Conservation (phyloP, 1,284 basidiomycete genomes). For the Malassezia pachydermatis region DNA sequence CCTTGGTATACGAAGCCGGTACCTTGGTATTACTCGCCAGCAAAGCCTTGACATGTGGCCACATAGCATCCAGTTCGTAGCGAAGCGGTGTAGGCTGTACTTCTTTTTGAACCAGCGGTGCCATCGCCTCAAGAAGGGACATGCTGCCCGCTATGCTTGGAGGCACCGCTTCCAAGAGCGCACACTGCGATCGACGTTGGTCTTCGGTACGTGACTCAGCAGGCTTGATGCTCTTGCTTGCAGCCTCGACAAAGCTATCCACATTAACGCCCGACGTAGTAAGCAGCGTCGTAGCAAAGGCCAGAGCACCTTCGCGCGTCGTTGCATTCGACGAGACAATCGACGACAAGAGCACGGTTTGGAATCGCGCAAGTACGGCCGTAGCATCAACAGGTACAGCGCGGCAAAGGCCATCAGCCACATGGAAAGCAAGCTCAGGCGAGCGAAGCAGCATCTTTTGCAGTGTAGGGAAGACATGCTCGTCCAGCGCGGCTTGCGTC, state of each 20-base stretch:
- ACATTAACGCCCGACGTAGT: constrained; percentile 18
- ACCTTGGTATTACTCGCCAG: constrained; percentile 10
- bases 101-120: constrained; percentile 35
- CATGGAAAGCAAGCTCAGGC: constrained; percentile 32
- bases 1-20: constrained; percentile 17
- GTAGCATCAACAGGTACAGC: neutral
- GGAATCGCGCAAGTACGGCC: constrained; percentile 14
- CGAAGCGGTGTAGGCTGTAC: constrained; percentile 30
- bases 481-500: constrained; percentile 24
- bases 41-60: constrained; percentile 1
- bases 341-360: constrained; percentile 21
- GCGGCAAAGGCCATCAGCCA: constrained; percentile 22
- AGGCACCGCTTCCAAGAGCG: neutral
- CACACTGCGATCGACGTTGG: constrained; percentile 6
- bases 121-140: constrained; percentile 26
- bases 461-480: constrained; percentile 33
- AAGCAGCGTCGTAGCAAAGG: neutral
- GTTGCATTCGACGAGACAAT: constrained; percentile 26
- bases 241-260: constrained; percentile 19
- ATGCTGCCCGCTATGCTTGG: constrained; percentile 8
- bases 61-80: constrained; percentile 25
- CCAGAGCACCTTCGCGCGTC: constrained; percentile 19
- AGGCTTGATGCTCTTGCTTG: constrained; percentile 1
- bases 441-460: constrained; percentile 44
- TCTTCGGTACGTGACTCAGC: constrained; percentile 12